Base-by-base conservation (phyloP, 148 eudicot genomes). In the Spergularia marina region DNA sequence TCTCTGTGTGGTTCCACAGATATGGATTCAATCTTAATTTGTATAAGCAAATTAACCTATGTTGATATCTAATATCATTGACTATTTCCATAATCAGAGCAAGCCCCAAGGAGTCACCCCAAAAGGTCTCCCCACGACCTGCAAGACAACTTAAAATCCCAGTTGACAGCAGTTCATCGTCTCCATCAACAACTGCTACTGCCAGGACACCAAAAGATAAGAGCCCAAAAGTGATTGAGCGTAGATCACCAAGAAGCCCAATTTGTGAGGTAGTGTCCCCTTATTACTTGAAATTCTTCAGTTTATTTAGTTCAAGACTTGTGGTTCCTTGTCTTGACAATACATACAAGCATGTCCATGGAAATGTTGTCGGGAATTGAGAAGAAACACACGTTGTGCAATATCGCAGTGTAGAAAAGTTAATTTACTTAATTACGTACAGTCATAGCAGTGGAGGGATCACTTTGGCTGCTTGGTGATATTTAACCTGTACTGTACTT, bases 181-280 rank as follows among this genome's bases (percentile, higher is more conserved):
- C 91, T 60, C 85, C 93, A 14, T 82, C 93, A 1, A 79, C 73
- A 76, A 79, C 68, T 34, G 77, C 82, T 57, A 65, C 76, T 73
- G 74, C 70, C 41, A 81, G 80, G 83, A 85, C 89, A 10, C 88
- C 91, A 41, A 94, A 85, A 79, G 88, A 85, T 41, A 78, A 78
- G 60, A 87, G 97, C 81, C 90, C 94, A 58, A 89, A 87, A 83
- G 86, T 85, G 70, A 39, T 18, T 13, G 94, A 86, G 55, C 98
- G 85, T 41, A 85, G 55, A 79, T 88, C 91, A 74, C 90, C 92
- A 9, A 75, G 82, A 80, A 90, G 87, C 84, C 89, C 91, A 23
- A 77, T 74, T 49, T 67, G 80, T 56, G 90, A 94, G 98, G 98
- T 94, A 84, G 16, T 81, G 53, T 8, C 55, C 18, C 55, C 59